A percentile compares a stretch with the other conserved stretches of the same genome.
Evolutionary conservation across 106 monocot genomes (phyloP).

Genomic region (Narthecium ossifragum): DNA sequence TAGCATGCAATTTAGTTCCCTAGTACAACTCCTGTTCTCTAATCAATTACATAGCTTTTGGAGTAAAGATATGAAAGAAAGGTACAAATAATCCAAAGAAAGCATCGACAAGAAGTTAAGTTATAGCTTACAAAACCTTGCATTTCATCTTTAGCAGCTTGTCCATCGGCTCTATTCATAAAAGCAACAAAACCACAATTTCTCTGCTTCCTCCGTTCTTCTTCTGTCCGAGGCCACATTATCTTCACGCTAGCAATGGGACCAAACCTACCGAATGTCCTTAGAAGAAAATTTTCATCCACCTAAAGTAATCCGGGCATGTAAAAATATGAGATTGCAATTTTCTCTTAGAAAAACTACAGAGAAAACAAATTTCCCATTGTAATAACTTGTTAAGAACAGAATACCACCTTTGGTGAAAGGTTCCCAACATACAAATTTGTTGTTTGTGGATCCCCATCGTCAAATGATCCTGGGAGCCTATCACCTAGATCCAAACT

Average conservation of each 20-base stretch:
- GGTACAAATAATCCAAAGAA: too few species aligned
- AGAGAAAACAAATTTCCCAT: background rate
- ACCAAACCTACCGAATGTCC: slow-evolving; percentile 99
- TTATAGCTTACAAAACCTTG: too few species aligned
- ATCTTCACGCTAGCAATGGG: slow-evolving; percentile 99
- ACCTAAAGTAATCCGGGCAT: slow-evolving; percentile 37
- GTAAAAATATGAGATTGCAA: background rate
- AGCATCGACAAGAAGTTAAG: background rate
- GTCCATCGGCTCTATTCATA: slow-evolving; percentile 97
- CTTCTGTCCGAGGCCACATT: slow-evolving; percentile 99
- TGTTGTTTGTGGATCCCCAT: slow-evolving; percentile 99
- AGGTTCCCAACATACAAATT: slow-evolving; percentile 99
- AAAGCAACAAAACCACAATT: slow-evolving; percentile 99
- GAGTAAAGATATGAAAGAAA: too few species aligned
- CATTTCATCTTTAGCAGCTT: slow-evolving; percentile 99
- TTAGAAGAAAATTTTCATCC: slow-evolving; percentile 97
- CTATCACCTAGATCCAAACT: slow-evolving; percentile 90
- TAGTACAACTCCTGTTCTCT: too few species aligned
- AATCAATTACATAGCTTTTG: too few species aligned
- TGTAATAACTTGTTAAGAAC: background rate
- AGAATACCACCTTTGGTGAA: slow-evolving; percentile 68
- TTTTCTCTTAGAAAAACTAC: too few species aligned
- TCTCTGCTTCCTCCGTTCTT: slow-evolving; percentile 83
- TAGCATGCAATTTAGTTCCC: too few species aligned
- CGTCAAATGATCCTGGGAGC: slow-evolving; percentile 97